A percentile compares a stretch with the other conserved stretches of the same genome.
Evolutionary conservation across 108 stramenopile genomes (phyloP).

Genomic region (Nitzschia sp.): DNA sequence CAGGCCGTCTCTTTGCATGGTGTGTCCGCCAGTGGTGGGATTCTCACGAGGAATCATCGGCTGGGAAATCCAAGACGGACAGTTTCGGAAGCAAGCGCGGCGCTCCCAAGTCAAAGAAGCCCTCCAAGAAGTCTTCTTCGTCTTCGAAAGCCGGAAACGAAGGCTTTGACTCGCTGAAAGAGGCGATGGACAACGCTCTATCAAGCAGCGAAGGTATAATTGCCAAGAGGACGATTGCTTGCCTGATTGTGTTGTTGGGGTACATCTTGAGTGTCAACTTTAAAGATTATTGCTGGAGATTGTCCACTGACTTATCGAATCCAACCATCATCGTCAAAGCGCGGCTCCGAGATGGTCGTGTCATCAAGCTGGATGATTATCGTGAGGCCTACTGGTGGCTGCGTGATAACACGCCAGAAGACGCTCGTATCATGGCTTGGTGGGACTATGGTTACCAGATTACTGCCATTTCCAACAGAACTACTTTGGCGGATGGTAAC

Average conservation of each 20-base stretch:
- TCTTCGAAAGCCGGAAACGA: conserved; percentile 27
- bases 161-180: conserved; percentile 46
- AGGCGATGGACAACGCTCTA: conserved; percentile 49
- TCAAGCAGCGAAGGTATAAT: conserved; percentile 76
- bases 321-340: conserved; percentile 95
- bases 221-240: conserved; percentile 52
- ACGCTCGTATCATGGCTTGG: conserved; percentile 96
- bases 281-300: conserved; percentile 63
- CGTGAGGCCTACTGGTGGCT: conserved; percentile 99
- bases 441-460: conserved; percentile 97
- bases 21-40: conserved; percentile 62
- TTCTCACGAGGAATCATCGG: conserved; percentile 1
- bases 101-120: conserved; percentile 48
- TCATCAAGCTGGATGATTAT: conserved; percentile 95
- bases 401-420: conserved; percentile 94
- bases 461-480: conserved; percentile 94
- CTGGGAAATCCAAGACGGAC: background rate
- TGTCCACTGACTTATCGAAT: conserved; percentile 73
- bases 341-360: conserved; percentile 67
- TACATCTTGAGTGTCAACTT: conserved; percentile 65
- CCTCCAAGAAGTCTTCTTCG: conserved; percentile 17
- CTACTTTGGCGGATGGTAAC: conserved; percentile 97
- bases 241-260: conserved; percentile 46
- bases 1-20: conserved; percentile 81
- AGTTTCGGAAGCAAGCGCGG: conserved; percentile 16